Evolutionary conservation across 2,329 filamentous ascomycete genomes (phyloP).

Genomic region (Fusarium zealandicum): DNA sequence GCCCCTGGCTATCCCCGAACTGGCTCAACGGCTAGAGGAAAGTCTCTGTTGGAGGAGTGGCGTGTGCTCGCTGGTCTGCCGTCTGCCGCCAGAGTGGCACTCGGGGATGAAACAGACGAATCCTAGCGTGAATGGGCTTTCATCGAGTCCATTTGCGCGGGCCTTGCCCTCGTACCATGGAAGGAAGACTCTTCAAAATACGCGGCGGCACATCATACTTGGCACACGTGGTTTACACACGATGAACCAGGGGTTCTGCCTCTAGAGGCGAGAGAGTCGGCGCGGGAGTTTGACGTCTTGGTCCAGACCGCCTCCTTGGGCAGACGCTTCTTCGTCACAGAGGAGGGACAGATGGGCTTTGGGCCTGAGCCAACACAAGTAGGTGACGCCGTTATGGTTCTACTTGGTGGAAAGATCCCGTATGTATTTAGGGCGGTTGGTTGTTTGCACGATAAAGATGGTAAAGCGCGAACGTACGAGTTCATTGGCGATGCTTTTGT

Average conservation of each 20-base stretch:
- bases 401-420: constrained; percentile 1
- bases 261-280: background rate
- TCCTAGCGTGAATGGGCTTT: background rate
- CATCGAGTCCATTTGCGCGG: background rate
- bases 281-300: constrained; percentile 2
- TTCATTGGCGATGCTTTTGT: too few relatives aligned
- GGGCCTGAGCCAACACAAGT: background rate
- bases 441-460: too few relatives aligned
- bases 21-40: background rate
- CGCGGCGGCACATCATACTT: background rate
- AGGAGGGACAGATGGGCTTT: constrained; percentile 2
- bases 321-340: background rate
- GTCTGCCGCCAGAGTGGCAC: accelerated
- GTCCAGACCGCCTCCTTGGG: background rate
- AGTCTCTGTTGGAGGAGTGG: background rate
- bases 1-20: background rate
- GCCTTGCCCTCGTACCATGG: accelerated
- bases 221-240: constrained; percentile 9
- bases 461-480: too few relatives aligned
- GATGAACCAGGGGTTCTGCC: background rate
- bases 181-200: background rate
- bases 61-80: background rate
- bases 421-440: constrained; percentile 5
- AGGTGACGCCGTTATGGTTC: background rate
- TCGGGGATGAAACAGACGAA: background rate